These are phyloP conservation scores for Moelleriella libera DNA, from an alignment of 2,329 filamentous ascomycete genomes.

Conservation along the genomic window DNA sequence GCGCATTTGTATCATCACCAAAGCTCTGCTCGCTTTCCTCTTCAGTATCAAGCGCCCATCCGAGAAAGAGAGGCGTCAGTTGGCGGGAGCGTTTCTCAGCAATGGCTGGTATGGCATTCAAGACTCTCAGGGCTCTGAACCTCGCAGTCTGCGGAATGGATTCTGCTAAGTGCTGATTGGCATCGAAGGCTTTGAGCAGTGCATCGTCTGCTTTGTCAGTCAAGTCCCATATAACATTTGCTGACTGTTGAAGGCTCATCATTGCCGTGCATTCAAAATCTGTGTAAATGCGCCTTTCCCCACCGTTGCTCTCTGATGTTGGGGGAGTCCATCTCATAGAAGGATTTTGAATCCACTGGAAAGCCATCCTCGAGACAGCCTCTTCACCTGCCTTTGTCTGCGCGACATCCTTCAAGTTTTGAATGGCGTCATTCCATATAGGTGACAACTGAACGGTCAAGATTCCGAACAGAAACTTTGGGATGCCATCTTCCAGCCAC, in stretches of 20 bases:
- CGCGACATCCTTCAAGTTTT: slow-evolving; percentile 61
- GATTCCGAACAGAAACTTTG: slow-evolving; percentile 77
- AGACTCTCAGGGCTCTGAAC: slow-evolving; percentile 64
- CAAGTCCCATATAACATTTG: slow-evolving; percentile 35
- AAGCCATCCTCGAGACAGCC: slow-evolving; percentile 54
- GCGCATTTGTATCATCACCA: neutral
- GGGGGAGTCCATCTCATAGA: slow-evolving; percentile 39
- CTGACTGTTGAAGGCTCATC: slow-evolving; percentile 38
- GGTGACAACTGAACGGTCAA: slow-evolving; percentile 75
- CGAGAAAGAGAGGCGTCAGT: slow-evolving; percentile 73
- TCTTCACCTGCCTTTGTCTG: slow-evolving; percentile 60
- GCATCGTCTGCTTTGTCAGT: slow-evolving; percentile 39
- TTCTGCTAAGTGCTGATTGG: slow-evolving; percentile 41
- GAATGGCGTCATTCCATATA: slow-evolving; percentile 73
- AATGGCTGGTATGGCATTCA: slow-evolving; percentile 57
- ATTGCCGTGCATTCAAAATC: slow-evolving; percentile 81
- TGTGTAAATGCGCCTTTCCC: slow-evolving; percentile 32
- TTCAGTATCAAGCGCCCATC: slow-evolving; percentile 53
- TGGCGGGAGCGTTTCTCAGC: slow-evolving; percentile 78
- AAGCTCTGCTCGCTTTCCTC: slow-evolving; percentile 8
- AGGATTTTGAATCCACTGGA: slow-evolving; percentile 58
- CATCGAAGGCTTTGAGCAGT: slow-evolving; percentile 50
- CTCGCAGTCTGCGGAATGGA: slow-evolving; percentile 44
- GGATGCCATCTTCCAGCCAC: slow-evolving; percentile 59
- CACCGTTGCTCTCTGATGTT: slow-evolving; percentile 16